phyloP scores from a whole-genome alignment of 306 rosid species.

The Vigna trinervia region DNA sequence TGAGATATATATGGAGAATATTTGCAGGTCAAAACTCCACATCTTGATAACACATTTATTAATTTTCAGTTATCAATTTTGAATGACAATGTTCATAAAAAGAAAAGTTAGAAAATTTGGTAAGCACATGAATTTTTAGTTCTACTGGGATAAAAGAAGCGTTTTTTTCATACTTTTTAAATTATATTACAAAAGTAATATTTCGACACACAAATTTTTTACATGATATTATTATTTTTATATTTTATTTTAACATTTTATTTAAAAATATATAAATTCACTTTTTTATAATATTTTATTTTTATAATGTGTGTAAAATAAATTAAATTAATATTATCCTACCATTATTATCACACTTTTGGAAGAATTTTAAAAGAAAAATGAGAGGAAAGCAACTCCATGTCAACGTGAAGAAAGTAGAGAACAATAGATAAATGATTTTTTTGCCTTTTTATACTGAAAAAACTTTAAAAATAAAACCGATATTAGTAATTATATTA shows the following conservation, averaged over 20 bases:
- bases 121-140: neutral
- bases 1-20: too few relatives aligned
- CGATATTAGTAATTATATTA: neutral
- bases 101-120: neutral
- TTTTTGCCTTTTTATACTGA: neutral
- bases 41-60: too few relatives aligned
- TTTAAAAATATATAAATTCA: too few relatives aligned
- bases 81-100: too few relatives aligned
- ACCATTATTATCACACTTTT: neutral
- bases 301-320: too few relatives aligned
- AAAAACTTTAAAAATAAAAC: neutral
- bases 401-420: neutral
- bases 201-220: too few relatives aligned
- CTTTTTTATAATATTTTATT: too few relatives aligned
- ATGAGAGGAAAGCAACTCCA: neutral
- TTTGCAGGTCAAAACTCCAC: too few relatives aligned
- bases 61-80: too few relatives aligned
- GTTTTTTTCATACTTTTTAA: neutral
- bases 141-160: neutral
- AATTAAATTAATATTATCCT: too few relatives aligned
- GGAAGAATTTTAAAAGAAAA: neutral
- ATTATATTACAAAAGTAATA: neutral
- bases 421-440: neutral
- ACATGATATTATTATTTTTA: too few relatives aligned
- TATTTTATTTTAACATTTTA: too few relatives aligned